These are phyloP conservation scores for Cryptosporidium xiaoi DNA, from an alignment of 169 alveolate genomes.

Conservation along the genomic window DNA sequence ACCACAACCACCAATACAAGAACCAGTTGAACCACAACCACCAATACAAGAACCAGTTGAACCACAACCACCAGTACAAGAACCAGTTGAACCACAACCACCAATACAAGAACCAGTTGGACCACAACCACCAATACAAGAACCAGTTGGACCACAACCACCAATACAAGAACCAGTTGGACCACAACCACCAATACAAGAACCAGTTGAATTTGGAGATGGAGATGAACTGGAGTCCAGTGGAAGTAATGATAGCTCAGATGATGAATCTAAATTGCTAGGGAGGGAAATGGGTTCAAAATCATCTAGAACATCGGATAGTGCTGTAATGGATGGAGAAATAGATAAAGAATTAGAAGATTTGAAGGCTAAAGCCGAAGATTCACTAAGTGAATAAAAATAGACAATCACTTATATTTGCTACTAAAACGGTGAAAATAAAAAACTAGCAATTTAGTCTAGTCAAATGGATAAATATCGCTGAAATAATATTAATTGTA, in stretches of 20 bases:
- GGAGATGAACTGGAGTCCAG: background rate
- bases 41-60: background rate
- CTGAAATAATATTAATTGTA: too few relatives aligned
- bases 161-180: conserved; percentile 4
- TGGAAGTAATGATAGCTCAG: background rate
- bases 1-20: conserved; percentile 1
- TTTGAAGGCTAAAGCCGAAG: background rate
- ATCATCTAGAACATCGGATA: background rate
- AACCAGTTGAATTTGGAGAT: background rate
- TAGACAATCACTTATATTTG: background rate
- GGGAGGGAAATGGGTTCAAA: background rate
- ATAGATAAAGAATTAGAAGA: conserved; percentile 6
- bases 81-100: background rate
- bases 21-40: background rate
- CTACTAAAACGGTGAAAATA: background rate
- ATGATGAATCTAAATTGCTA: conserved; percentile 1
- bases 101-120: background rate
- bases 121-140: conserved; percentile 1
- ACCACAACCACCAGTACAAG: background rate
- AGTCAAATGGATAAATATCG: background rate
- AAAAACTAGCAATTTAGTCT: background rate
- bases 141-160: conserved; percentile 7
- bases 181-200: background rate
- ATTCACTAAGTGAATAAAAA: background rate
- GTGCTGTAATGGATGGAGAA: background rate